These are phyloP conservation scores for Solanum etuberosum DNA, from an alignment of 257 asterid species.

Conservation along the genomic window DNA sequence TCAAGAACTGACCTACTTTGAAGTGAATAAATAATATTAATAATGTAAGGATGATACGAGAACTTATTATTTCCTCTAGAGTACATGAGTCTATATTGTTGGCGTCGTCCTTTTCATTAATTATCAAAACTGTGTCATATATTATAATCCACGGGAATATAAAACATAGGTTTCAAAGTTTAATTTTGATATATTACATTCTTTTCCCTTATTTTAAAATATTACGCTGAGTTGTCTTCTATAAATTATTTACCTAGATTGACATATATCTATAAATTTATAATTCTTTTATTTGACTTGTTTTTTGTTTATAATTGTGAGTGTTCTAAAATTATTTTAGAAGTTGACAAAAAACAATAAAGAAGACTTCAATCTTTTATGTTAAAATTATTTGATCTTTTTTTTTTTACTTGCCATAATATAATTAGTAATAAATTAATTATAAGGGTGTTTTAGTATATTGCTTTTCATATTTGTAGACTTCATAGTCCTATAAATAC, in stretches of 20 bases:
- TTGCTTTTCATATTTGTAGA: not conserved
- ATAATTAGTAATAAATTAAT: too few species aligned
- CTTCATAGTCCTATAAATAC: not conserved
- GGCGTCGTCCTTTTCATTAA: not conserved
- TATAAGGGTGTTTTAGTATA: rapidly evolving
- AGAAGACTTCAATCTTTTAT: not conserved
- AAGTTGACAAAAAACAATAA: not conserved
- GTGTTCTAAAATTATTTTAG: not conserved
- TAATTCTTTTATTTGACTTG: not conserved
- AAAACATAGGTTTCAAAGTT: not conserved
- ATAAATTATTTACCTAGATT: not conserved
- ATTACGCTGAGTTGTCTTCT: not conserved
- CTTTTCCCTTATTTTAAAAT: not conserved
- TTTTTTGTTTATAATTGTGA: not conserved
- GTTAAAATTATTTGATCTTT: too few species aligned
- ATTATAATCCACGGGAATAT: not conserved
- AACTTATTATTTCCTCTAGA: not conserved
- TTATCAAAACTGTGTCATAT: not conserved
- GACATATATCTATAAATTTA: not conserved
- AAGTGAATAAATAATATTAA: too few species aligned
- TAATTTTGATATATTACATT: not conserved
- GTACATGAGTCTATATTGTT: not conserved
- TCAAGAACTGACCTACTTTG: not conserved
- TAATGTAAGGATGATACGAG: not conserved
- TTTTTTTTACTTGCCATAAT: too few species aligned